Percentiles rank a stretch among this genome's conserved stretches.
phyloP scores from a whole-genome alignment of 2,329 filamentous ascomycete species.

The Fonsecaea monophora region DNA sequence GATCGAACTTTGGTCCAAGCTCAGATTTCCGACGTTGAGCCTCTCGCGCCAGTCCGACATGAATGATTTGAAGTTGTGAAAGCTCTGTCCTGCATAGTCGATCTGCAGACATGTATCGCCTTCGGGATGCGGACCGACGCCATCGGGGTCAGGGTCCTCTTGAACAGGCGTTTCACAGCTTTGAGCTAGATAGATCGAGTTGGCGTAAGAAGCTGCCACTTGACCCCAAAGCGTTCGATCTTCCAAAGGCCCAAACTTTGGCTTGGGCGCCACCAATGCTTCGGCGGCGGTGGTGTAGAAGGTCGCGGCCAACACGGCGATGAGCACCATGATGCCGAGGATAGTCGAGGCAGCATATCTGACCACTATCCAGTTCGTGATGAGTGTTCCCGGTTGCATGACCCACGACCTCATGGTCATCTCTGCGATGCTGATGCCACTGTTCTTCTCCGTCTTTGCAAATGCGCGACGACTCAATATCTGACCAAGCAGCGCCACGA shows the following conservation, averaged over 20 bases:
- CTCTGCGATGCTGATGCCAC: slow-evolving; percentile 75
- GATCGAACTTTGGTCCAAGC: slow-evolving; percentile 37
- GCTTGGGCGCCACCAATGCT: slow-evolving; percentile 74
- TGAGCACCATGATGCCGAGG: slow-evolving; percentile 68
- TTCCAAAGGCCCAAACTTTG: slow-evolving; percentile 65
- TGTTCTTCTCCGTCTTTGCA: slow-evolving; percentile 56
- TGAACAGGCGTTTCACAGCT: slow-evolving; percentile 69
- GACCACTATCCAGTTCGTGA: slow-evolving; percentile 72
- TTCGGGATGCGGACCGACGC: slow-evolving; percentile 34
- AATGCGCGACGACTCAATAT: slow-evolving; percentile 74
- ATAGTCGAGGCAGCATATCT: slow-evolving; percentile 67
- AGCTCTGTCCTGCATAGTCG: slow-evolving; percentile 71
- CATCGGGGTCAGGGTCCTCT: slow-evolving; percentile 47
- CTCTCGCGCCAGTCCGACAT: slow-evolving; percentile 62
- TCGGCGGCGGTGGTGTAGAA: slow-evolving; percentile 80
- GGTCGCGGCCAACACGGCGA: slow-evolving; percentile 69
- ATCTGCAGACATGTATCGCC: slow-evolving; percentile 70
- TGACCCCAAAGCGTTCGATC: slow-evolving; percentile 59
- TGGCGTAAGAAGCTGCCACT: slow-evolving; percentile 69
- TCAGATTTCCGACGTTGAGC: slow-evolving; percentile 53
- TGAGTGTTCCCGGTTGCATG: slow-evolving; percentile 73
- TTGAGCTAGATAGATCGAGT: slow-evolving; percentile 61
- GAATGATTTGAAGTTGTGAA: slow-evolving; percentile 72
- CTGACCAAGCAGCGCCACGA: slow-evolving; percentile 77
- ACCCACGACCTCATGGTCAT: slow-evolving; percentile 80